A percentile compares a stretch with the other conserved stretches of the same genome.
Conservation (phyloP, 192 early-diverging fungal genomes). For the Coemansia biformis region DNA sequence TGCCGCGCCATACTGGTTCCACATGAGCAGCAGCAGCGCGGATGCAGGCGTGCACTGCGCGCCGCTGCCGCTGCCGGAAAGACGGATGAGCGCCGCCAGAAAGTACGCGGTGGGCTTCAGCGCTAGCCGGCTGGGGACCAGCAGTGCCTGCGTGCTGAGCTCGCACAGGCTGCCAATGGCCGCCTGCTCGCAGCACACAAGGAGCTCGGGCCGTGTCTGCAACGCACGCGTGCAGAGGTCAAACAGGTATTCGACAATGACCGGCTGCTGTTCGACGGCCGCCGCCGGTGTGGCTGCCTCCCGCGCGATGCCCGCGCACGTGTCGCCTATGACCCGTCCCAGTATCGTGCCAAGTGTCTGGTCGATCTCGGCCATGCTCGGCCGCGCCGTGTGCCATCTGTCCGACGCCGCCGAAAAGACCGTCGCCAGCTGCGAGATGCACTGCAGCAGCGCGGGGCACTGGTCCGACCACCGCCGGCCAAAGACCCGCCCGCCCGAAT, state of each 20-base stretch:
- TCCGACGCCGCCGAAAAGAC: conserved; percentile 7
- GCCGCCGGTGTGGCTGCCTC: conserved; percentile 14
- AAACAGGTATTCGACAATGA: conserved; percentile 30
- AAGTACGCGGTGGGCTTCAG: conserved; percentile 37
- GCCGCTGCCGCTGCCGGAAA: conserved; percentile 9
- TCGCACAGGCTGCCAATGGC: conserved; percentile 23
- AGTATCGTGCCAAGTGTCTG: conserved; percentile 22
- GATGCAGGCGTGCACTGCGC: not conserved
- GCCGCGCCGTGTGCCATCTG: conserved; percentile 12
- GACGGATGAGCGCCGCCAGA: conserved; percentile 25
- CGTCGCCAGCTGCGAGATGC: conserved; percentile 31
- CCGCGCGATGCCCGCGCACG: conserved; percentile 17
- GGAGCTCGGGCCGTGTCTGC: conserved; percentile 18
- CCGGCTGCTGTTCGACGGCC: conserved; percentile 44
- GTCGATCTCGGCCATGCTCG: conserved; percentile 13
- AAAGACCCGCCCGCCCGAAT: not conserved
- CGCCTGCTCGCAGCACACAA: conserved; percentile 4
- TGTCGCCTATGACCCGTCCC: conserved; percentile 26
- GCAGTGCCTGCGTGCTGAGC: conserved; percentile 37
- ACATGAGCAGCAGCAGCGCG: conserved; percentile 15
- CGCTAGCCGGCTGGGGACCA: conserved; percentile 39
- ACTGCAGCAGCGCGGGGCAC: conserved; percentile 35
- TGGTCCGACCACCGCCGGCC: conserved; percentile 37
- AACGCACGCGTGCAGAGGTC: conserved; percentile 34
- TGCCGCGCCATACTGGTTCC: conserved; percentile 22